These are phyloP conservation scores for Naumovozyma castellii DNA, from an alignment of 805 yeast genomes.

Conservation along the genomic window DNA sequence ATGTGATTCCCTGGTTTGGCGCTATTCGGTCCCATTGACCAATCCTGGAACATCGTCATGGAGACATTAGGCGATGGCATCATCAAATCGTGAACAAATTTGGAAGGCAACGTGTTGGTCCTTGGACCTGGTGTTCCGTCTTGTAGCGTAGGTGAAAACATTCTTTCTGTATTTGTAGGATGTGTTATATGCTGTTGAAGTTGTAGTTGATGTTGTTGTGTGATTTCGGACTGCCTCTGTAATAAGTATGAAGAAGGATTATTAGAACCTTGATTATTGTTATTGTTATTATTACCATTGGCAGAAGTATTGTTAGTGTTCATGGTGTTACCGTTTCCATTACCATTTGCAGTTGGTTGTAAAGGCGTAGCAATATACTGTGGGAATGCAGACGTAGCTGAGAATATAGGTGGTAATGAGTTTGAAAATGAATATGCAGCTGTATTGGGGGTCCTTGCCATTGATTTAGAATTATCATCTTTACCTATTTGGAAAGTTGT, in stretches of 20 bases:
- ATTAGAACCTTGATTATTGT: constrained; percentile 23
- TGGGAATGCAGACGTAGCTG: constrained; percentile 25
- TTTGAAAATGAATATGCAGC: constrained; percentile 5
- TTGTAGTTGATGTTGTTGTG: constrained; percentile 18
- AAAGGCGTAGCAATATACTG: constrained; percentile 30
- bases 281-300: constrained; percentile 12
- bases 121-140: constrained; percentile 12
- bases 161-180: constrained; percentile 1
- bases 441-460: constrained; percentile 2
- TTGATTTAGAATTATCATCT: constrained; percentile 1
- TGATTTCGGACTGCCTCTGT: constrained; percentile 19
- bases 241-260: constrained; percentile 1
- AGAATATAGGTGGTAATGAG: constrained; percentile 23
- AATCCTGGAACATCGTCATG: constrained; percentile 28
- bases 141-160: constrained; percentile 6
- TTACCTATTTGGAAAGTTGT: constrained; percentile 1
- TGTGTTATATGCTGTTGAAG: constrained; percentile 12
- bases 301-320: constrained; percentile 14
- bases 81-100: constrained; percentile 28
- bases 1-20: constrained; percentile 4
- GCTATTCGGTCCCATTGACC: constrained; percentile 18
- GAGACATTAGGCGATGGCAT: constrained; percentile 26
- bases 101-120: constrained; percentile 25
- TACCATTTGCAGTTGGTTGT: constrained; percentile 13
- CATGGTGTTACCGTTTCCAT: constrained; percentile 23